These are phyloP conservation scores for Telopea speciosissima DNA, from an alignment of 177 flowering plant genomes.

Conservation along the genomic window DNA sequence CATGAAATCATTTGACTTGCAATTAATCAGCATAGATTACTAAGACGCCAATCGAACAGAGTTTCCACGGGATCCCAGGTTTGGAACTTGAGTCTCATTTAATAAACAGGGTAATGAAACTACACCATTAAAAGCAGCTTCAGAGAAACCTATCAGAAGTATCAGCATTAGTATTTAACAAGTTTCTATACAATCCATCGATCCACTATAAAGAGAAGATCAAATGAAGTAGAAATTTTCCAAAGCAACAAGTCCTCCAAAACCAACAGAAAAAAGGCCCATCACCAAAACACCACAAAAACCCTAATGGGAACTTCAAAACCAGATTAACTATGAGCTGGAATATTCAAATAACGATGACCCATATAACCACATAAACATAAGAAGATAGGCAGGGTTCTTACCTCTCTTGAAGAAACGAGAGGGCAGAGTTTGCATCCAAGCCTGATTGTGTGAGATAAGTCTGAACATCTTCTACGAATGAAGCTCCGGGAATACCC, in stretches of 20 bases:
- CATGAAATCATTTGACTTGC: too few species aligned
- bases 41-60: too few species aligned
- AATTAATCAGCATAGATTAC: too few species aligned
- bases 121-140: too few species aligned
- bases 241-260: not conserved
- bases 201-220: too few species aligned
- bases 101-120: too few species aligned
- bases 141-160: too few species aligned
- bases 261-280: not conserved
- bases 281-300: not conserved
- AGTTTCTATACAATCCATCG: too few species aligned
- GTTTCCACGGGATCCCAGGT: too few species aligned
- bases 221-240: not conserved
- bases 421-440: slow-evolving; percentile 73
- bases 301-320: not conserved
- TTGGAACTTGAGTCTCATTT: too few species aligned
- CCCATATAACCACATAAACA: not conserved
- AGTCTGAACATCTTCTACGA: slow-evolving; percentile 77
- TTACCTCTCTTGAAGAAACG: slow-evolving; percentile 88
- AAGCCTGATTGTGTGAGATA: slow-evolving; percentile 66
- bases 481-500: slow-evolving; percentile 83
- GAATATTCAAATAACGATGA: not conserved
- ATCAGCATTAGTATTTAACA: too few species aligned
- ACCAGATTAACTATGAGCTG: not conserved
- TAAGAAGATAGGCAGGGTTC: slow-evolving; percentile 4